Evolutionary conservation across 129 eudicot species (phyloP).

Genomic region (Gnaphalium uliginosum): DNA sequence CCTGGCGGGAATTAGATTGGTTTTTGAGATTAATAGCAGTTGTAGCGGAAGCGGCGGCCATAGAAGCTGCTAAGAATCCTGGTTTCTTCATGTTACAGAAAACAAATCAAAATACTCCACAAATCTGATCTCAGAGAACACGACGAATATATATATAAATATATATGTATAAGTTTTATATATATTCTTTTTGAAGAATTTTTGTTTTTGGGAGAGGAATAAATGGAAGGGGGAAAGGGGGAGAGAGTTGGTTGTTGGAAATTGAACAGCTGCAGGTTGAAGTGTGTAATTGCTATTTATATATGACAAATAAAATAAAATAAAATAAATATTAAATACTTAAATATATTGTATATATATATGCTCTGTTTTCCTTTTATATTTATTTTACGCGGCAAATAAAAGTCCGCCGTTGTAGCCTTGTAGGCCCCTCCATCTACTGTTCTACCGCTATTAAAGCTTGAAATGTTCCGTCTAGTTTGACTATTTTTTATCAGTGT

Average conservation of each 20-base stretch:
- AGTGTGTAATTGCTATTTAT: constrained; percentile 7
- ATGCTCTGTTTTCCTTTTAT: constrained; percentile 12
- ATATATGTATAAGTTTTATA: too few species aligned
- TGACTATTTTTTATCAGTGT: background rate
- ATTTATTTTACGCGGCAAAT: constrained; percentile 40
- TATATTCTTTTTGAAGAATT: background rate
- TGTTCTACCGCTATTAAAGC: too few species aligned
- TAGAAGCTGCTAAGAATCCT: constrained; percentile 34
- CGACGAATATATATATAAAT: background rate
- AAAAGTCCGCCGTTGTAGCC: constrained; percentile 18
- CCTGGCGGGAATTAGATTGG: constrained; percentile 27
- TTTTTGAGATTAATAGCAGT: constrained; percentile 19
- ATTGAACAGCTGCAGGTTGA: constrained; percentile 20
- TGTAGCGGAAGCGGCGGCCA: constrained; percentile 40
- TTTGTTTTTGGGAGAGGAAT: background rate
- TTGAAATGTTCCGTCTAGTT: background rate
- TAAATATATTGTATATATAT: too few species aligned
- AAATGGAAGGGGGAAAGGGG: background rate
- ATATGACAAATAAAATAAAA: background rate
- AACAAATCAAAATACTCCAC: background rate
- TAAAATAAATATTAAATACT: background rate
- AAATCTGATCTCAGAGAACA: background rate
- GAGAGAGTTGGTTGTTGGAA: constrained; percentile 27
- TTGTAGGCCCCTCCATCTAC: background rate
- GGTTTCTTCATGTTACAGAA: constrained; percentile 34